Evolutionary conservation across 2,329 filamentous ascomycete genomes (phyloP).

Genomic region (Aspergillus cejpii): DNA sequence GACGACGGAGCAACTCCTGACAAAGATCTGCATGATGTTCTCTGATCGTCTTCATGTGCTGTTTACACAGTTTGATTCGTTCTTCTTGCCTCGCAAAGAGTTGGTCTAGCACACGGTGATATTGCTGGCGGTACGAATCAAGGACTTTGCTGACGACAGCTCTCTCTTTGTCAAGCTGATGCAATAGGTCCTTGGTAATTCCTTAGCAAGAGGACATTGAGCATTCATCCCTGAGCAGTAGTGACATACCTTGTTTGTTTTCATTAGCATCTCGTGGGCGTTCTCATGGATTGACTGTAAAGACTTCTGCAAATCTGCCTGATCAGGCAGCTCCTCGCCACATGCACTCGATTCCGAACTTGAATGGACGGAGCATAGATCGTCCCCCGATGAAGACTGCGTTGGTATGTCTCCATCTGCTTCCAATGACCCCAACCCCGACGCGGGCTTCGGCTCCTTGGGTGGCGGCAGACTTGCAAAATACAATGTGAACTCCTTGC

Average conservation of each 20-base stretch:
- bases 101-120: constrained; percentile 39
- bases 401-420: not conserved
- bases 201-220: constrained; percentile 1
- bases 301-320: not conserved
- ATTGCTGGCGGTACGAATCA: constrained; percentile 41
- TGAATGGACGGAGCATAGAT: not conserved
- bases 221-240: not conserved
- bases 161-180: constrained; percentile 45
- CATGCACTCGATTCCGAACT: not conserved
- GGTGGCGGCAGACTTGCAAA: not conserved
- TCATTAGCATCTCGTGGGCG: constrained; percentile 22
- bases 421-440: not conserved
- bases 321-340: not conserved
- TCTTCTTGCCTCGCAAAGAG: constrained; percentile 38
- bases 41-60: constrained; percentile 25
- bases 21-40: constrained; percentile 26
- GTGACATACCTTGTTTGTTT: constrained; percentile 28
- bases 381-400: not conserved
- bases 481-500: not conserved
- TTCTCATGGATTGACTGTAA: constrained; percentile 10
- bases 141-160: constrained; percentile 40
- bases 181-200: constrained; percentile 35
- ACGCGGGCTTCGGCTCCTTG: not conserved
- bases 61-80: constrained; percentile 30
- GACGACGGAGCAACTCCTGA: constrained; percentile 24